These are phyloP conservation scores for Trametes elegans DNA, from an alignment of 768 basidiomycete genomes.

Conservation along the genomic window DNA sequence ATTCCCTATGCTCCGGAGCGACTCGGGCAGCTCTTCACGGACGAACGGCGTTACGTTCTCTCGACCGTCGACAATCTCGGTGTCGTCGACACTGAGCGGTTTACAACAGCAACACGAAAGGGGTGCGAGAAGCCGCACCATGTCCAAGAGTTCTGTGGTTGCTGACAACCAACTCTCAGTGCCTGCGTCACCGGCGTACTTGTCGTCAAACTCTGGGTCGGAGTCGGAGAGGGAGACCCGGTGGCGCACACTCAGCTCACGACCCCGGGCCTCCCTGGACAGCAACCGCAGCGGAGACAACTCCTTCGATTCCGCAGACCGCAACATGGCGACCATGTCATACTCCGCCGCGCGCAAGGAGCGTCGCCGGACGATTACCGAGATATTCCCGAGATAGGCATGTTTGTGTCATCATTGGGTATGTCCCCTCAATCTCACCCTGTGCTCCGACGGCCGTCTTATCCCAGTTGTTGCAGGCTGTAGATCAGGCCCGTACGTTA, in stretches of 20 bases:
- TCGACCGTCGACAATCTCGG: constrained; percentile 53
- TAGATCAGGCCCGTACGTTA: constrained; percentile 14
- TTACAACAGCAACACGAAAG: constrained; percentile 52
- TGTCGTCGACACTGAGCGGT: constrained; percentile 47
- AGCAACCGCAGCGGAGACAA: constrained; percentile 36
- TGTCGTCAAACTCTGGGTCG: constrained; percentile 40
- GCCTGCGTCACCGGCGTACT: constrained; percentile 37
- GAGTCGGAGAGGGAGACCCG: constrained; percentile 44
- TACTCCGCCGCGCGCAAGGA: constrained; percentile 36
- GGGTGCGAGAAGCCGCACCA: constrained; percentile 35
- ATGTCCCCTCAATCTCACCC: neutral
- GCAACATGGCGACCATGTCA: constrained; percentile 34
- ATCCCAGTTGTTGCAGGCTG: constrained; percentile 9
- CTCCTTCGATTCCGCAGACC: constrained; percentile 10
- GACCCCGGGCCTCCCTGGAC: constrained; percentile 47
- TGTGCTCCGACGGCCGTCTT: neutral
- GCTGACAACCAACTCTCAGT: constrained; percentile 26
- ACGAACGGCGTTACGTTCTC: constrained; percentile 61
- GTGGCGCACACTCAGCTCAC: constrained; percentile 37
- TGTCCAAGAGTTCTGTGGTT: constrained; percentile 32
- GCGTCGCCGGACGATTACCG: constrained; percentile 50
- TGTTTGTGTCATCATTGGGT: constrained; percentile 8
- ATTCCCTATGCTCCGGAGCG: constrained; percentile 40
- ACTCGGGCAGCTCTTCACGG: constrained; percentile 43
- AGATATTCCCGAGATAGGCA: constrained; percentile 39